Base-by-base conservation (phyloP, 129 eudicot species). In the Centrapalus pauciflorus region DNA sequence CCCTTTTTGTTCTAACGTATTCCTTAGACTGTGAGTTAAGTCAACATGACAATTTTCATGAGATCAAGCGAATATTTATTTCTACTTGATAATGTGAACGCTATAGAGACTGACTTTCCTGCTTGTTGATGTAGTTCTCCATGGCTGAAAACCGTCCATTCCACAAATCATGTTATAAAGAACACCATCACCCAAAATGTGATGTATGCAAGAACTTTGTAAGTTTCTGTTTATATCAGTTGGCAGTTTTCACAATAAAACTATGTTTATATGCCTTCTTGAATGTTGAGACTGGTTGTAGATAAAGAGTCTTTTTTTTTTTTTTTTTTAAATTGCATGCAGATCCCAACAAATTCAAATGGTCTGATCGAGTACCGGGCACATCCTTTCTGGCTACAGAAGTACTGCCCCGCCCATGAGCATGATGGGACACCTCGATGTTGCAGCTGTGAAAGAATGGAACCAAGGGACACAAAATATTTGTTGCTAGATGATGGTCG, bases 371-470 rank as follows among this genome's bases (percentile, higher is more conserved):
- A 89, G 80, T 94, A 89, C 61, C 79, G 93, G 72, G 99, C 90
- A 49, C 97, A 94, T 80, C 95, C 96, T 55, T 94, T 89, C 86
- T 94, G 99, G 99, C 80, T 57, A 70, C 96, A 94, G 21, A 94
- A 94, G 84, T 94, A 94, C 79, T 94, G 99, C 66, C 96, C 97
- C 2, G 54, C 93, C 8, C 99, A 94, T 66, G 99, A 94, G 72
- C 67, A 55, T 68, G 99, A 94, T 54, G 77, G 87, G 72, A 94
- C 95, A 11, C 97, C 97, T 35, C 73, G 95, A 58, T 94, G 99
- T 77, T 94, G 99, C 77, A 94, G 99, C 77, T 94, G 99, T 64
- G 97, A 89, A 77, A 86, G 96, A 70, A 84, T 94, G 97, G 99
- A 94, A 88, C 82, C 97, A 1, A 83, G 76, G 49, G 95, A 94